A percentile compares a stretch with the other conserved stretches of the same genome.
Conservation (phyloP, 2,329 filamentous ascomycete species). For the Aureobasidium sp. region DNA sequence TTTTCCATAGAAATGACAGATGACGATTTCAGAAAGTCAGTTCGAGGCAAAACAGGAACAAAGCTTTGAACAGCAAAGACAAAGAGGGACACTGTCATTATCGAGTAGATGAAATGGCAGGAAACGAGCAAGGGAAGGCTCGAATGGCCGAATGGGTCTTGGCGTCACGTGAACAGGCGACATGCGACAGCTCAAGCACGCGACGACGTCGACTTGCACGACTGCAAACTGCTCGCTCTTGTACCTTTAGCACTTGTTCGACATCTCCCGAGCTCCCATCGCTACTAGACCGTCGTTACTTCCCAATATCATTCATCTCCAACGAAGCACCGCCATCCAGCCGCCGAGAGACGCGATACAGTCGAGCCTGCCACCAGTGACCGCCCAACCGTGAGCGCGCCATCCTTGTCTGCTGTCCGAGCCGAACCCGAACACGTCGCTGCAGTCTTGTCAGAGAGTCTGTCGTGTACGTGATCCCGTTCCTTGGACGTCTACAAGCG, state of each 20-base stretch:
- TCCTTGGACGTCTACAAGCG: not conserved
- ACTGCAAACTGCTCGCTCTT: not conserved
- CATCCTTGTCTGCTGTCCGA: not conserved
- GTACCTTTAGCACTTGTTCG: not conserved
- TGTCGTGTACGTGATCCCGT: not conserved
- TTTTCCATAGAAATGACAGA: not conserved
- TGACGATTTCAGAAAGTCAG: no score
- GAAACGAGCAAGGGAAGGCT: no score
- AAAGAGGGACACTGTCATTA: no score
- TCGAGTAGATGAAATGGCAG: no score
- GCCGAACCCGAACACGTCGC: not conserved
- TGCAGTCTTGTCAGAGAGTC: not conserved
- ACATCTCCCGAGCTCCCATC: not conserved
- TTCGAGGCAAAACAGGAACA: no score
- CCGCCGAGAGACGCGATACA: not conserved
- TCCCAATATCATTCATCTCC: no score
- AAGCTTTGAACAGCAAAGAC: no score
- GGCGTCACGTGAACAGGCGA: not conserved
- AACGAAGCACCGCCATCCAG: not conserved
- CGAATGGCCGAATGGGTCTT: not conserved
- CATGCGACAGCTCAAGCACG: not conserved
- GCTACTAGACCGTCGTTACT: not conserved
- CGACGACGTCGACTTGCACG: not conserved
- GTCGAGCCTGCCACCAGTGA: not conserved
- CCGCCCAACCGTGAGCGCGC: constrained; percentile 5